These are phyloP conservation scores for Ogataea paraovalis DNA, from an alignment of 805 yeast genomes.

Conservation along the genomic window DNA sequence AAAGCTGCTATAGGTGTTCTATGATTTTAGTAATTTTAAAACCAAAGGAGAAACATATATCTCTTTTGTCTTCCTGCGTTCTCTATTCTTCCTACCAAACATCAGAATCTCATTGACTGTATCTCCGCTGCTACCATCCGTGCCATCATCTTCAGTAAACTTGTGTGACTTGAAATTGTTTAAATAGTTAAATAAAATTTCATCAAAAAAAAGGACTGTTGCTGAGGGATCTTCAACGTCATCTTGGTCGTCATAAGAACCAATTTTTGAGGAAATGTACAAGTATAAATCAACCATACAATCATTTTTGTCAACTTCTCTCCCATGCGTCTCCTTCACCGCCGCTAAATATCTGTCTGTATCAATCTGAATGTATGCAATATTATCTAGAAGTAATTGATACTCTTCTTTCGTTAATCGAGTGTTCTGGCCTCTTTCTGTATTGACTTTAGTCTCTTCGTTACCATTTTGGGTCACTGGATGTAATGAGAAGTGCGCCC, in stretches of 20 bases:
- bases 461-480: no score
- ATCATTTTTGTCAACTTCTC: not conserved
- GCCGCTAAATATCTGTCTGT: not conserved
- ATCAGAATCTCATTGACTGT: no score
- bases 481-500: not conserved
- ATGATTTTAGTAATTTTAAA: not conserved
- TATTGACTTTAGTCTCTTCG: no score
- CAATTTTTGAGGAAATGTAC: conserved; percentile 1
- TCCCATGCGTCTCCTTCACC: not conserved
- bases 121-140: no score
- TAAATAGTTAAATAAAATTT: not conserved
- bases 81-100: not conserved
- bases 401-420: not conserved
- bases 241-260: not conserved
- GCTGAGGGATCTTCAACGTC: not conserved
- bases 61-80: not conserved
- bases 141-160: not conserved
- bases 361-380: not conserved
- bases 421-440: not conserved
- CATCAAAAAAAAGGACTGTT: not conserved
- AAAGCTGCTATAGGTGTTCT: no score
- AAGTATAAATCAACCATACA: conserved; percentile 3
- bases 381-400: not conserved
- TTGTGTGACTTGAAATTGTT: not conserved
- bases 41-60: not conserved